Base-by-base conservation (phyloP, 1,284 basidiomycete genomes). In the Heterobasidion annosum region DNA sequence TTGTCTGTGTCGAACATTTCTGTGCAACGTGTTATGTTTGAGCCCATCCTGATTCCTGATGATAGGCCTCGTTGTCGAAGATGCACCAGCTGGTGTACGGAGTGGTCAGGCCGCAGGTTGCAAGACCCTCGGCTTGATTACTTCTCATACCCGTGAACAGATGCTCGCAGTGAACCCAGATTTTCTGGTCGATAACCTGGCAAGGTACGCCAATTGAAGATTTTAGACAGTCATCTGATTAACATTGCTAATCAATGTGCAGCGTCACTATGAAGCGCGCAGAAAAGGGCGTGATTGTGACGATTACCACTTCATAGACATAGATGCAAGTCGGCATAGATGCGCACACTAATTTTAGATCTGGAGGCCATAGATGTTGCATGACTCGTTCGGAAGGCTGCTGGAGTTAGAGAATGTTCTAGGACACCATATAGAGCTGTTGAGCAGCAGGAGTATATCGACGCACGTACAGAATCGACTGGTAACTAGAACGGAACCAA, bases 11-110 rank as follows among this genome's bases (percentile, higher is more conserved):
- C 50, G 53, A 33, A 40, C 50, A 52, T 34, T 58, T 47, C 45
- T 10, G 2, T 3, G 35, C 32, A 44, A 8, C 18, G 9, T 44
- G n/a, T 50, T 57, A 47, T 59, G 48, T 58, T 45, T 51, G 35
- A 10, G 48, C 50, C 1, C 34, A 12, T 13, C 25, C 6, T 16
- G 33, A 46, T 10, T 6, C 34, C 7, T 25, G 18, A 40, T 15
- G n/a, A 50, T 51, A 88, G 85, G 83, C 61, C 73, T 94, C 52
- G 91, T 94, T 9, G 77, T 94, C 44, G 92, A 94, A 67, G 93
- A 95, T 70, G 90, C 93, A 1, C 92, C 91, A 1, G 79, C 79
- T 7, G 93, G 91, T 13, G 74, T 94, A 55, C 73, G 71, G 46
- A 85, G 88, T 54, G 91, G 91, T 8, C 74, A 81, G 34, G 80